Percentiles rank a stretch among this genome's conserved stretches.
Evolutionary conservation across 2,329 filamentous ascomycete species (phyloP).

Genomic region (Monosporascus cannonballus): DNA sequence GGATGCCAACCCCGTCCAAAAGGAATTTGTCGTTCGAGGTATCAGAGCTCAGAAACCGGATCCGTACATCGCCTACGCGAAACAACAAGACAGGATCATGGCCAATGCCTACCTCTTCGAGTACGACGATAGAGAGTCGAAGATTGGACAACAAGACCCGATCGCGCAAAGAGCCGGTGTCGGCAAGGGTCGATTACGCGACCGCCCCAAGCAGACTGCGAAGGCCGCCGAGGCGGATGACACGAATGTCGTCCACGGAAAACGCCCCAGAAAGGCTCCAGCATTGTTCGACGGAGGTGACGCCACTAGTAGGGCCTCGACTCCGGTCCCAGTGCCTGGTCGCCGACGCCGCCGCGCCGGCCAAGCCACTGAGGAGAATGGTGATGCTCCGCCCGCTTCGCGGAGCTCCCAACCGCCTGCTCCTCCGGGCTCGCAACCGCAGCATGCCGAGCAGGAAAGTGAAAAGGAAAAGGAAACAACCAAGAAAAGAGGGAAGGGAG

Average conservation of each 20-base stretch:
- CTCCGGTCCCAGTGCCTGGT: conserved; percentile 32
- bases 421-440: conserved; percentile 4
- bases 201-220: conserved; percentile 51
- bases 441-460: conserved; percentile 10
- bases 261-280: conserved; percentile 47
- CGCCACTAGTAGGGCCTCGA: conserved; percentile 45
- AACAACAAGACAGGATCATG: conserved; percentile 50
- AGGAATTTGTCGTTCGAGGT: conserved; percentile 50
- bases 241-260: conserved; percentile 40
- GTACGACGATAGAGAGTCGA: conserved; percentile 51
- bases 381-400: conserved; percentile 2
- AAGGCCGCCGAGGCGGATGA: conserved; percentile 51
- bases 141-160: conserved; percentile 54
- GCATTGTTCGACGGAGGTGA: conserved; percentile 45
- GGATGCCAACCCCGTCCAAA: conserved; percentile 38
- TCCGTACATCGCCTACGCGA: conserved; percentile 37
- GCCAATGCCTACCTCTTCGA: conserved; percentile 56
- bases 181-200: conserved; percentile 48
- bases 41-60: conserved; percentile 39
- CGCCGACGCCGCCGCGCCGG: conserved; percentile 20
- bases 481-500: conserved; percentile 25
- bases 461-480: conserved; percentile 7
- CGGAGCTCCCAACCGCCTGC: conserved; percentile 1
- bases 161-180: conserved; percentile 49
- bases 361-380: conserved; percentile 17